Base-by-base conservation (phyloP, 495 filamentous ascomycete genomes). In the Xylaria intraflava region DNA sequence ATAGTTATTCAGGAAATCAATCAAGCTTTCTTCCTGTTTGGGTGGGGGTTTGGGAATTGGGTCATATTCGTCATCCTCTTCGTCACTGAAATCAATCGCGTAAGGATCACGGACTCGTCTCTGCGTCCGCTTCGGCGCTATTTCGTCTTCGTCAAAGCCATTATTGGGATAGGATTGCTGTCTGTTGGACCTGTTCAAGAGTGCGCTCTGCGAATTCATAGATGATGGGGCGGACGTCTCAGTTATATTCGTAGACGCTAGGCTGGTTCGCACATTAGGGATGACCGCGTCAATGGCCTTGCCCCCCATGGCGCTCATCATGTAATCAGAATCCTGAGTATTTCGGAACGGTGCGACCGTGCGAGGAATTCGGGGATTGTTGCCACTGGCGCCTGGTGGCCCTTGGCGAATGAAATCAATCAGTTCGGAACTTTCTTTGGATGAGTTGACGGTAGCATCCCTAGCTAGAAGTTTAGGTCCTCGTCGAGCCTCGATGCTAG, bases 331-430 rank as follows among this genome's bases (percentile, higher is more conserved):
- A 62, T 95, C 90, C 76, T 89, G 84, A 0, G 90, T 90, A 49
- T 79, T 83, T 27, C 89, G 78, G 72, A 95, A 91, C 14, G 91
- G 89, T 12, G 90, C 89, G 27, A 94, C 87, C 12, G 79, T 78
- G n/a, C 85, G 87, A 27, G 89, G 85, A 58, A 91, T 90, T 27
- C 88, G 81, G 44, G 80, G 87, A 48, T 75, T 72, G 27, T 58
- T 58, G 12, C 67, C 64, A 27, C 66, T 67, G 9, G 64, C 64
- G 47, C 69, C 73, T 0, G 83, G 81, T 7, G 92, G 85, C 1
- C 92, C 88, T 67, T 87, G 83, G 44, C 90, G 83, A 48, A 98
- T 91, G 70, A 97, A 97, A 61, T 97, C 89, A 46, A 96, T 94
- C 35, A 98, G 70, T 55, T 95, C 93, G 2, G 85, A 84, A 42